Conservation (phyloP, 1,139 yeast genomes). For the Hansenula lynferdii region DNA sequence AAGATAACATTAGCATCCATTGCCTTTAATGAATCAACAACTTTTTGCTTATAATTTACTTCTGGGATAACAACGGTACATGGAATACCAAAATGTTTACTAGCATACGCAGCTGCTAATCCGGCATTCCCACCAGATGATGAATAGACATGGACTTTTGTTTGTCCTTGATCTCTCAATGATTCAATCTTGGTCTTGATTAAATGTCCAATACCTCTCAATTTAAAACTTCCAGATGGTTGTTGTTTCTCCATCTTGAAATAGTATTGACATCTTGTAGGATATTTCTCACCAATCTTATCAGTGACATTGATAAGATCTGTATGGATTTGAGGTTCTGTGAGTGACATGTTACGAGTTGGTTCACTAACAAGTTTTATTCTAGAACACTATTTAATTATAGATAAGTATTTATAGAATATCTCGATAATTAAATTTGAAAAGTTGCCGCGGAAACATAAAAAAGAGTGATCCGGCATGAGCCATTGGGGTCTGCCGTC, state of each 20-base stretch:
- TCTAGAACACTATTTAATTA: no score
- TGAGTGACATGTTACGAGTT: not conserved
- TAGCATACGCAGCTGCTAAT: slow-evolving; percentile 1
- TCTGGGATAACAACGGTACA: not conserved
- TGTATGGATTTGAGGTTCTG: not conserved
- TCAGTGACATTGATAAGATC: not conserved
- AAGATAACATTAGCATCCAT: not conserved
- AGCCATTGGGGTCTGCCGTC: no score
- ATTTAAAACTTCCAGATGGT: slow-evolving; percentile 1
- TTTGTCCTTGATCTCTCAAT: not conserved
- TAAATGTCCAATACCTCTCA: not conserved
- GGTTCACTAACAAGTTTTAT: no score
- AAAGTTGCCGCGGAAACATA: no score
- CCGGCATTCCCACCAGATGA: slow-evolving; percentile 1
- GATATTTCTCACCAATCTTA: not conserved
- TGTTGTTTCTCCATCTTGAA: not conserved
- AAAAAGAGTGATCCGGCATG: no score
- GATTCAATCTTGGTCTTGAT: not conserved
- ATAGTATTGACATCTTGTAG: not conserved
- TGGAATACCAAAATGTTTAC: not conserved
- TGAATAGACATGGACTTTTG: not conserved
- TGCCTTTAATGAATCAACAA: not conserved
- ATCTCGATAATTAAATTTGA: no score
- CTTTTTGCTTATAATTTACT: not conserved
- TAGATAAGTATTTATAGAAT: no score